Evolutionary conservation across 2,329 filamentous ascomycete species (phyloP), one percentile per base, ranked within the genome.

Genomic region (Fusarium albidum): DNA sequence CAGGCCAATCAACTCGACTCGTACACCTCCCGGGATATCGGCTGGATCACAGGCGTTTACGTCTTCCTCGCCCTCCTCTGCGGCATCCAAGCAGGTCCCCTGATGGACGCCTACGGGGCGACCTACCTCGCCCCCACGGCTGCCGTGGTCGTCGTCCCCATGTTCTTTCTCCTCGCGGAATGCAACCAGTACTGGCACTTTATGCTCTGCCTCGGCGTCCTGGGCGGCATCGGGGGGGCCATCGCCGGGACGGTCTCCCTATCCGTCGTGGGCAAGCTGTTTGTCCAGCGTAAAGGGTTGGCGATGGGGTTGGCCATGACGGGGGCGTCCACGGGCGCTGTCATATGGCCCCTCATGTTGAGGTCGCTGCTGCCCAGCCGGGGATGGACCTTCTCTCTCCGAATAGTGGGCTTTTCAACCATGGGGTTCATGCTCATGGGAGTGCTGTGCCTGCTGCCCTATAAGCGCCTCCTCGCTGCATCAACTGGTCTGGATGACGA

Each of bases 131-230:
- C 73, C 0, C 59, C 75, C 12, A 44, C 67, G 6, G 76, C 75
- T 3, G 70, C 68, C 0, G 49, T 66, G 1, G 55, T 66, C 1
- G 75, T 70, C 49, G 59, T 77, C 5, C 50, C 64, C 0, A 71
- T 71, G 14, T 74, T 79, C 44, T 71, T 80, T 15, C 55, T 79
- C 3, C 65, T 81, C 6, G 78, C 74, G 2, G 66, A 79, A 42
- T 80, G 77, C 60, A 68, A 61, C 3, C 33, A 66, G 26, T 79
- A 79, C 62, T 79, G 75, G 75, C 76, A 80, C 5, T 79, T 79
- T 42, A 57, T 79, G 9, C 66, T 79, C 6, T 64, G 69, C 2
- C 70, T 77, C 11, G 75, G 78, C 6, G 33, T 76, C 5, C 72
- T 73, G 18, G 67, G 73, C 21, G 77, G 78, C 33, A 76, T 43